Evolutionary conservation across 495 filamentous ascomycete genomes (phyloP), one percentile per base, ranked within the genome.

Genomic region (Podospora anserina): DNA sequence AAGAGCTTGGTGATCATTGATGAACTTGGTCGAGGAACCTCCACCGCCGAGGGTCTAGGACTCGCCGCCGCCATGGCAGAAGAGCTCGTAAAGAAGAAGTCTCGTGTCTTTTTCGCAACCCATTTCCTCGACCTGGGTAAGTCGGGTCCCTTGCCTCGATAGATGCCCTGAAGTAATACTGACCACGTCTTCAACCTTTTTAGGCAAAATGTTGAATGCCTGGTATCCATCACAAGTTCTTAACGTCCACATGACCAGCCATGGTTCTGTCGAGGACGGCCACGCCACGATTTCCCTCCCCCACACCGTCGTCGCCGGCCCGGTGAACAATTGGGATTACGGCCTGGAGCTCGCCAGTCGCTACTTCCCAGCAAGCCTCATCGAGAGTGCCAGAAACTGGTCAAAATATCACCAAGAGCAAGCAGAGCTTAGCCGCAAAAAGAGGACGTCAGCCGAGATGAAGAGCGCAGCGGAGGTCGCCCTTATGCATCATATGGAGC

Each of bases 1-100:
- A 81, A 86, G 18, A 93, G 92, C 72, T 81, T 97, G 77, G 88
- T 91, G 18, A 91, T 99, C 59, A 87, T 98, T 68, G 96, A 99
- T 73, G 95, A 99, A 74, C 88, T 99, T 27, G 94, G 95, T 18
- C 87, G 95, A 23, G 96, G 94, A 7, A 98, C 96, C 13, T 94
- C 92, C 75, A 92, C 91, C 0, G 86, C 88, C 57, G 96, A 98
- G 76, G 95, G 96, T 0, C 81, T 97, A 13, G 89, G 91, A 16
- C 92, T 98, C 73, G 93, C 95, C n/a, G 76, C 97, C 60, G 89
- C 92, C 26, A 89, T 97, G 72, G 87, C 92, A 4, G 95, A 98
- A 81, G 91, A 91, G 1, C 80, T 99, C 19, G 85, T 99, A 11
- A 83, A 91, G 39, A 94, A 87, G 66, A 83, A 85, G 64, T 86